A percentile compares a stretch with the other conserved stretches of the same genome.
Conservation (phyloP, 2,329 filamentous ascomycete genomes). For the Trichophyton simii region DNA sequence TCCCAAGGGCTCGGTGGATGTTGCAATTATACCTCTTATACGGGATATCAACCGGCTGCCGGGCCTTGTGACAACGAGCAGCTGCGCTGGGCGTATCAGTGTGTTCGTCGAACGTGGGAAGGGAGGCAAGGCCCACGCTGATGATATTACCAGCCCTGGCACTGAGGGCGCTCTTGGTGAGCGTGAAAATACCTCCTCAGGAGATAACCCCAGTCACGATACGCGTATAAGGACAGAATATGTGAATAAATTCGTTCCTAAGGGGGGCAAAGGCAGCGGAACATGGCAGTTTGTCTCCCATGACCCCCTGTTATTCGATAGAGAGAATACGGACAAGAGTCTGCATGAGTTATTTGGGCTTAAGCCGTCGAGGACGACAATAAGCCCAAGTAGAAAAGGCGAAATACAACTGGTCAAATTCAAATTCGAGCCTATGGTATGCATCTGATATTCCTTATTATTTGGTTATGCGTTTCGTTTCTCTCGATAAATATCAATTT, state of each 20-base stretch:
- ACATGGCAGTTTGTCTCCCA: conserved; percentile 84
- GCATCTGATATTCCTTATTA: conserved; percentile 19
- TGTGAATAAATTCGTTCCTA: conserved; percentile 39
- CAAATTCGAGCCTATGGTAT: conserved; percentile 91
- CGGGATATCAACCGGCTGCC: conserved; percentile 60
- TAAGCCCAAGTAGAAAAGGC: conserved; percentile 35
- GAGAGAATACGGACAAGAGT: conserved; percentile 21
- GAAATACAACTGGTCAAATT: conserved; percentile 53
- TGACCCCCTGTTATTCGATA: conserved; percentile 43
- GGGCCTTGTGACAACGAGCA: conserved; percentile 82
- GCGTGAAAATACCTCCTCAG: neutral
- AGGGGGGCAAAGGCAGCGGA: conserved; percentile 76
- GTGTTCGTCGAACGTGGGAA: conserved; percentile 71
- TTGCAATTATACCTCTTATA: conserved; percentile 63
- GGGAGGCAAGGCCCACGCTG: conserved; percentile 6
- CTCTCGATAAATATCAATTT: neutral
- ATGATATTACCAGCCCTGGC: conserved; percentile 10
- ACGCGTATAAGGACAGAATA: conserved; percentile 7
- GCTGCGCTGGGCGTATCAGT: conserved; percentile 75
- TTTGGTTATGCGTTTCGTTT: neutral
- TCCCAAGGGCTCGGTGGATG: conserved; percentile 79
- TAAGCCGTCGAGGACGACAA: conserved; percentile 21
- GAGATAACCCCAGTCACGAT: neutral
- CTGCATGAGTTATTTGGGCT: conserved; percentile 34
- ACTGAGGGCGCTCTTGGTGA: neutral